phyloP scores from a whole-genome alignment of 2,329 filamentous ascomycete genomes.

The Colletotrichum paranaense region DNA sequence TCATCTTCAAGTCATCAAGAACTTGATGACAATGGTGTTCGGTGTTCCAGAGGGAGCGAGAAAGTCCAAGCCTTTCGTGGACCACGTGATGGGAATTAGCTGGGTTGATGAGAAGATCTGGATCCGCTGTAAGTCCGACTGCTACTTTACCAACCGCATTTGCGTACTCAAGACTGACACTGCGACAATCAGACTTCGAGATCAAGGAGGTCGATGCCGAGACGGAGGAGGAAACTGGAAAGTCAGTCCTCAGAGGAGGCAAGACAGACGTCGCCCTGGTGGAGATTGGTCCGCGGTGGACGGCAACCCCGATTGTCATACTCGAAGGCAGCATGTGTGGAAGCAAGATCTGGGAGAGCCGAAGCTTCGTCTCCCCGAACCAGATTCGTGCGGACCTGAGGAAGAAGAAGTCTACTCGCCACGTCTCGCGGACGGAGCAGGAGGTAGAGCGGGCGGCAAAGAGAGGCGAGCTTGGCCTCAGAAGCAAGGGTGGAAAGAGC shows the following conservation, averaged over 20 bases:
- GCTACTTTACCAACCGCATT: not conserved
- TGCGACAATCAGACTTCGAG: slow-evolving; percentile 70
- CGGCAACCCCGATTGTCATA: slow-evolving; percentile 77
- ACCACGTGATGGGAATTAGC: slow-evolving; percentile 94
- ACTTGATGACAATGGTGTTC: slow-evolving; percentile 82
- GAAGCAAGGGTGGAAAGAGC: slow-evolving; percentile 72
- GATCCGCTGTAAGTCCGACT: slow-evolving; percentile 67
- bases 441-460: slow-evolving; percentile 78
- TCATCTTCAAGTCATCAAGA: slow-evolving; percentile 84
- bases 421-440: slow-evolving; percentile 81
- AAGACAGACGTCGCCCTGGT: slow-evolving; percentile 85
- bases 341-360: slow-evolving; percentile 98
- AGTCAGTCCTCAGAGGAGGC: slow-evolving; percentile 55
- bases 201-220: slow-evolving; percentile 61
- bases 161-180: not conserved
- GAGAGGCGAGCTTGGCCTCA: slow-evolving; percentile 81
- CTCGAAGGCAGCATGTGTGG: slow-evolving; percentile 95
- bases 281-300: slow-evolving; percentile 85
- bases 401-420: slow-evolving; percentile 79
- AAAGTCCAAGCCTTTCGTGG: slow-evolving; percentile 95
- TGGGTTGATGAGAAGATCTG: slow-evolving; percentile 94
- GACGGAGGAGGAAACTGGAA: slow-evolving; percentile 46
- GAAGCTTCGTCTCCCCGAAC: slow-evolving; percentile 96
- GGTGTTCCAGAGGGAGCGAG: slow-evolving; percentile 89
- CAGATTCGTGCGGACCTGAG: slow-evolving; percentile 87